phyloP scores from a whole-genome alignment of 2,329 filamentous ascomycete genomes.

The Parastagonospora nodorum region DNA sequence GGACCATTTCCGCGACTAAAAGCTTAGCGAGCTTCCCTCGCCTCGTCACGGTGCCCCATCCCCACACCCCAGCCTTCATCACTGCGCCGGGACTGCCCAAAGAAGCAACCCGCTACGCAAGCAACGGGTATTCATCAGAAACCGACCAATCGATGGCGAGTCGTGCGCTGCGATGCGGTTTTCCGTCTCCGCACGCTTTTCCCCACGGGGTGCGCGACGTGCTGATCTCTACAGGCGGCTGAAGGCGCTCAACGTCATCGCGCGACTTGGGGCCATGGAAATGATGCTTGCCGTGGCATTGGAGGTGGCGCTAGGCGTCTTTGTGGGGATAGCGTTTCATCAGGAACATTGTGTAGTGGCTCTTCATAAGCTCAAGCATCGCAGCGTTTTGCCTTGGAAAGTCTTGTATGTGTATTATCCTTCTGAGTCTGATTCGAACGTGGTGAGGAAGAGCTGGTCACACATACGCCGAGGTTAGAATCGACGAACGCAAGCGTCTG shows the following conservation, averaged over 20 bases:
- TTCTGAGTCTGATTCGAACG: too few relatives aligned
- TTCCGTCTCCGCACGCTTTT: constrained; percentile 19
- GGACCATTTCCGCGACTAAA: not conserved
- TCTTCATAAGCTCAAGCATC: not conserved
- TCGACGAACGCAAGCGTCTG: not conserved
- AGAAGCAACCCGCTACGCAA: not conserved
- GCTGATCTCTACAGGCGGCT: constrained; percentile 10
- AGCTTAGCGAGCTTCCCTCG: not conserved
- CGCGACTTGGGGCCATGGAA: constrained; percentile 7
- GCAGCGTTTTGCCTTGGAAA: not conserved
- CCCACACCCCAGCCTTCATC: not conserved
- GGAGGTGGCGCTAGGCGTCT: constrained; percentile 6
- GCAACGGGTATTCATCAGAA: not conserved
- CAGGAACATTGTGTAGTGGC: not conserved
- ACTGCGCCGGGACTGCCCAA: constrained; percentile 1
- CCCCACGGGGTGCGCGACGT: constrained; percentile 15
- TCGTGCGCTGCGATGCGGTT: constrained; percentile 6
- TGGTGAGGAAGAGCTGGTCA: not conserved
- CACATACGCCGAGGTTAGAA: not conserved
- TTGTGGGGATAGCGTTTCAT: constrained; percentile 7
- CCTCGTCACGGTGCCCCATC: not conserved
- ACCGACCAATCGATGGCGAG: not conserved
- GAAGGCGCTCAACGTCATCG: constrained; percentile 19
- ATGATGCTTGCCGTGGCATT: constrained; percentile 13
- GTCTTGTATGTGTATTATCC: too few relatives aligned